Evolutionary conservation across 352 stramenopile genomes (phyloP).

Genomic region (Pythium scleroteichum): DNA sequence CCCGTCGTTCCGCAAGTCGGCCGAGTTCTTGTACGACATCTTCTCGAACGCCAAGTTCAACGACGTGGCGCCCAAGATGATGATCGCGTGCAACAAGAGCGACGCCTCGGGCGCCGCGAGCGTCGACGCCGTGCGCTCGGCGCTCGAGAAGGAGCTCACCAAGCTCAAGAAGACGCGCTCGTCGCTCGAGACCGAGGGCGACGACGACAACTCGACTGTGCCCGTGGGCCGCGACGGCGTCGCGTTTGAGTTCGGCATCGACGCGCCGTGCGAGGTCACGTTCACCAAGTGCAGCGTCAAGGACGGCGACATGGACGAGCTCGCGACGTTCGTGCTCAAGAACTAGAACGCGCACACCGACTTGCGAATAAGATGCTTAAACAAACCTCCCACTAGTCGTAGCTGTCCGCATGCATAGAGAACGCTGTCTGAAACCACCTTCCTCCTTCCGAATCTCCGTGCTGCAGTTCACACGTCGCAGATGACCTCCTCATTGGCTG

Average conservation of each 20-base stretch:
- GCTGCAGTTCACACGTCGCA: too few relatives aligned
- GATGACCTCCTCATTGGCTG: too few relatives aligned
- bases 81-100: conserved; percentile 87
- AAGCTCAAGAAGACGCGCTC: conserved; percentile 86
- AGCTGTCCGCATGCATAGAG: not conserved
- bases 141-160: conserved; percentile 81
- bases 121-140: conserved; percentile 49
- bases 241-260: conserved; percentile 77
- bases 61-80: conserved; percentile 62
- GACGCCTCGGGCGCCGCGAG: conserved; percentile 49
- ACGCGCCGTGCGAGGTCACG: conserved; percentile 76
- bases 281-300: conserved; percentile 79
- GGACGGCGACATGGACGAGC: conserved; percentile 54
- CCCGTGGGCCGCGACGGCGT: conserved; percentile 75
- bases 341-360: too few relatives aligned
- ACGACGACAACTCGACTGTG: conserved; percentile 63
- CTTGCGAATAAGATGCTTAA: too few relatives aligned
- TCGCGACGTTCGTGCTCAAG: conserved; percentile 74
- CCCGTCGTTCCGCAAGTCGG: conserved; percentile 72
- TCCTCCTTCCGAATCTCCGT: not conserved
- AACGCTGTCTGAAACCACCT: not conserved
- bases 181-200: conserved; percentile 81
- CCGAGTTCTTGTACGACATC: conserved; percentile 87
- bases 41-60: conserved; percentile 86
- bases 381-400: not conserved